These are phyloP conservation scores for Phalaenopsis hybrid DNA, from an alignment of 116 monocot species.

Conservation along the genomic window DNA sequence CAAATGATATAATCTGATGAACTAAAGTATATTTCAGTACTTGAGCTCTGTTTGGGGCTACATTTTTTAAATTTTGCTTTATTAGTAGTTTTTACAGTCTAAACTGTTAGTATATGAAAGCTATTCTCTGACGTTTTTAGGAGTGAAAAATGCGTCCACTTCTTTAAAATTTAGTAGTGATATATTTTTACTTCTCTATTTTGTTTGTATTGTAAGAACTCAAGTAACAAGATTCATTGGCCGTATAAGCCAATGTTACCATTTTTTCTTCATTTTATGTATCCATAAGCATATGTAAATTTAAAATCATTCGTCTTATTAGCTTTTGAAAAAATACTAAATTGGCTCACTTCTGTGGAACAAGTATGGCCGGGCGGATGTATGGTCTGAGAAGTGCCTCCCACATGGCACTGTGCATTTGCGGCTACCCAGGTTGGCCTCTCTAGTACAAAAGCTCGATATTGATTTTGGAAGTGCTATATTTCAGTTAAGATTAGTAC, in stretches of 20 bases:
- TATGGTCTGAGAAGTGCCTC: constrained; percentile 96
- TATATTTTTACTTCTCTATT: too few species aligned
- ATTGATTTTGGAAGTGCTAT: constrained; percentile 79
- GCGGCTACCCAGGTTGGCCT: constrained; percentile 78
- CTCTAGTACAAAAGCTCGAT: constrained; percentile 69
- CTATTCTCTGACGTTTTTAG: too few species aligned
- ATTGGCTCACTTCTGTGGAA: constrained; percentile 39
- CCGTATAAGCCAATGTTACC: background rate
- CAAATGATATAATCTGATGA: background rate
- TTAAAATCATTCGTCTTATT: background rate
- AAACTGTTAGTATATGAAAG: too few species aligned
- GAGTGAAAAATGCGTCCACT: constrained; percentile 4
- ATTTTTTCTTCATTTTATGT: background rate
- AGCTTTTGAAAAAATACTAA: background rate
- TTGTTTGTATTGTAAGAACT: background rate
- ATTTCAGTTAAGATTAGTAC: background rate
- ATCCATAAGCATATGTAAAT: background rate
- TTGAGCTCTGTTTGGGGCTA: too few species aligned
- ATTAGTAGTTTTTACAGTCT: too few species aligned
- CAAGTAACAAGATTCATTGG: background rate
- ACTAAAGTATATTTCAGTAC: background rate
- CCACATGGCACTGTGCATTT: constrained; percentile 87
- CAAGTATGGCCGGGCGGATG: constrained; percentile 90
- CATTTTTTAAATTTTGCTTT: too few species aligned
- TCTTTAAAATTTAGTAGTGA: too few species aligned